Percentiles rank a stretch among this genome's conserved stretches.
Conservation (phyloP, 345 rosid species). For the Acer negundo region DNA sequence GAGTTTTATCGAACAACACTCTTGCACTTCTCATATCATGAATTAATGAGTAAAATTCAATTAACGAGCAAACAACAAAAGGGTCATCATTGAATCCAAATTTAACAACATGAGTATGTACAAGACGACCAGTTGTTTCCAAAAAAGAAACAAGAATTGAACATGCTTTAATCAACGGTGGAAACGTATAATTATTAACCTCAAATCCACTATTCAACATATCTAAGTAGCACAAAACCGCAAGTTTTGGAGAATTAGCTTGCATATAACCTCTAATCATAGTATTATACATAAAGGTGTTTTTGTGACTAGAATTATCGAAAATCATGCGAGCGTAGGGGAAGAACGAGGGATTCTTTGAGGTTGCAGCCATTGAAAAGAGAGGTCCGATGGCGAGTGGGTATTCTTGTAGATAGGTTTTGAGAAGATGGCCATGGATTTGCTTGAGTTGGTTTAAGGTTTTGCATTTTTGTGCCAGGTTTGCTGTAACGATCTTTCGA, state of each 20-base stretch:
- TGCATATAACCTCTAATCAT: slow-evolving; percentile 36
- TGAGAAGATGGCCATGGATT: slow-evolving; percentile 36
- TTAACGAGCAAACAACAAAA: slow-evolving; percentile 38
- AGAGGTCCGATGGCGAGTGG: slow-evolving; percentile 32
- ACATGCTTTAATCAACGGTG: slow-evolving; percentile 43
- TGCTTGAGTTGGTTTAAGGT: slow-evolving; percentile 36
- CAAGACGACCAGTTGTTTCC: slow-evolving; percentile 20
- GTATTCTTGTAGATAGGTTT: slow-evolving; percentile 20
- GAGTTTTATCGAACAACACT: slow-evolving; percentile 29
- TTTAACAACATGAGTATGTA: slow-evolving; percentile 35
- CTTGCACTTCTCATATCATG: slow-evolving; percentile 28
- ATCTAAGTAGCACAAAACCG: slow-evolving; percentile 30
- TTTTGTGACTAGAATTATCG: slow-evolving; percentile 14
- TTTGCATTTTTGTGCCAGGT: slow-evolving; percentile 24
- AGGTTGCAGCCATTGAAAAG: slow-evolving; percentile 27
- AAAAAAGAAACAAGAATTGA: slow-evolving; percentile 19
- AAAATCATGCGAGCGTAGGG: slow-evolving; percentile 35
- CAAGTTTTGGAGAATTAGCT: slow-evolving; percentile 13
- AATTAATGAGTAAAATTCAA: slow-evolving; percentile 31
- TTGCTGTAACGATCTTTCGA: slow-evolving; percentile 2
- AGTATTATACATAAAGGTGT: slow-evolving; percentile 38
- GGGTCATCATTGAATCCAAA: slow-evolving; percentile 32
- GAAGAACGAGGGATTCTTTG: slow-evolving; percentile 25
- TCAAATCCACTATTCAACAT: slow-evolving; percentile 29
- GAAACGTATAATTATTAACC: slow-evolving; percentile 35